phyloP scores from a whole-genome alignment of 2,329 filamentous ascomycete genomes.

The Clarireedia hainanense region DNA sequence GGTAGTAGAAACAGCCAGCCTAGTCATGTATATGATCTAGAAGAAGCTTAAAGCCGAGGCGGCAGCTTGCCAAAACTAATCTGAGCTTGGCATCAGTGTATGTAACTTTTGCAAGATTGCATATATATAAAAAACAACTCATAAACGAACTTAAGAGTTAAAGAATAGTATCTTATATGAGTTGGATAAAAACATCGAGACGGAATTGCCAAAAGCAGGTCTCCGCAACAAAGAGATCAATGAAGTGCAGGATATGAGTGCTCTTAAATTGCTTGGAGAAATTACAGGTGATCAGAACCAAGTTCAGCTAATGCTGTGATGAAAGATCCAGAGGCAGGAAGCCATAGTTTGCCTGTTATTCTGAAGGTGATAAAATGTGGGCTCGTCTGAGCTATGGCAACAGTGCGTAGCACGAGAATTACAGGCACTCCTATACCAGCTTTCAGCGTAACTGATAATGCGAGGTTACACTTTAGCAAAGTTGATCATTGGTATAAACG shows the following conservation, averaged over 20 bases:
- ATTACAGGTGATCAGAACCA: neutral
- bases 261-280: neutral
- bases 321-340: neutral
- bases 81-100: too few species aligned
- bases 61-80: too few species aligned
- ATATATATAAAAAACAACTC: too few species aligned
- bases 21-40: too few species aligned
- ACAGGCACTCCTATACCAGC: neutral
- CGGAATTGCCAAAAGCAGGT: neutral
- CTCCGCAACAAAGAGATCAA: neutral
- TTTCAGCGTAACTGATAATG: neutral
- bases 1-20: too few species aligned
- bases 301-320: neutral
- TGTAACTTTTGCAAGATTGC: too few species aligned
- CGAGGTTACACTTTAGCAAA: neutral
- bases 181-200: neutral
- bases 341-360: neutral
- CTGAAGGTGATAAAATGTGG: neutral
- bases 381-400: neutral
- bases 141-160: too few species aligned
- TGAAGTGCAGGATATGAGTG: neutral
- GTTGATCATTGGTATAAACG: neutral
- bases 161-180: too few species aligned
- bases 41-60: too few species aligned
- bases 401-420: neutral